A percentile compares a stretch with the other conserved stretches of the same genome.
phyloP scores from a whole-genome alignment of 2,329 filamentous ascomycete species.

The Aureobasidium lini region DNA sequence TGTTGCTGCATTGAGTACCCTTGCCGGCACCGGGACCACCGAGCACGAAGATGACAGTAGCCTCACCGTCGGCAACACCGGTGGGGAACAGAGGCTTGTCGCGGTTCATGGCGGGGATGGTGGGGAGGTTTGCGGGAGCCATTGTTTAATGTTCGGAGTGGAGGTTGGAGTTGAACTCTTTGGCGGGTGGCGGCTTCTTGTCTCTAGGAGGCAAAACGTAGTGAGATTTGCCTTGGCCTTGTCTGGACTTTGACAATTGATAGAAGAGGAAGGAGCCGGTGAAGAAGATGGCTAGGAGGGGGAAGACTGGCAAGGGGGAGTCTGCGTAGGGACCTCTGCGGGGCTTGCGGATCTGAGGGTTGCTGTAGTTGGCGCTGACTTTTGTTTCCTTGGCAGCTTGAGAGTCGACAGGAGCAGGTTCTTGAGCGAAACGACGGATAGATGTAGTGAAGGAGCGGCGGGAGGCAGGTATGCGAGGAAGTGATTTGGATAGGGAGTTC shows the following conservation, averaged over 20 bases:
- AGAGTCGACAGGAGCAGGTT: constrained; percentile 10
- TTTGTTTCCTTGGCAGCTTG: constrained; percentile 9
- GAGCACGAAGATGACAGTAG: constrained; percentile 94
- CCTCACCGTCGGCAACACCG: constrained; percentile 42
- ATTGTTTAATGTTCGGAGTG: constrained; percentile 22
- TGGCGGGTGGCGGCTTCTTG: constrained; percentile 12
- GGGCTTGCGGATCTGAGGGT: constrained; percentile 15
- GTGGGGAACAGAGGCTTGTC: constrained; percentile 64
- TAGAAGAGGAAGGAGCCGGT: constrained; percentile 40
- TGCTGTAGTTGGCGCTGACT: constrained; percentile 9
- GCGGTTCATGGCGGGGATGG: constrained; percentile 47
- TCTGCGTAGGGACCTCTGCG: constrained; percentile 16
- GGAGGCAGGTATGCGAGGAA: neutral
- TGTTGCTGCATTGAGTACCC: constrained; percentile 86
- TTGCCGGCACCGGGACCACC: constrained; percentile 94
- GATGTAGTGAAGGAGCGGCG: constrained; percentile 2
- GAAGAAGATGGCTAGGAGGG: constrained; percentile 41
- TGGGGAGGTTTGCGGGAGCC: constrained; percentile 19
- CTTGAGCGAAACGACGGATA: neutral
- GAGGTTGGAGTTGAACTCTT: constrained; percentile 14
- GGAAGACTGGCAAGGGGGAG: constrained; percentile 36
- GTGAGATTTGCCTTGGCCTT: constrained; percentile 28
- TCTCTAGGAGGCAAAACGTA: constrained; percentile 24
- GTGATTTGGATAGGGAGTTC: neutral
- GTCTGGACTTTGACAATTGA: constrained; percentile 38